These are phyloP conservation scores for Cyberlindnera petersonii DNA, from an alignment of 805 yeast species.

Conservation along the genomic window DNA sequence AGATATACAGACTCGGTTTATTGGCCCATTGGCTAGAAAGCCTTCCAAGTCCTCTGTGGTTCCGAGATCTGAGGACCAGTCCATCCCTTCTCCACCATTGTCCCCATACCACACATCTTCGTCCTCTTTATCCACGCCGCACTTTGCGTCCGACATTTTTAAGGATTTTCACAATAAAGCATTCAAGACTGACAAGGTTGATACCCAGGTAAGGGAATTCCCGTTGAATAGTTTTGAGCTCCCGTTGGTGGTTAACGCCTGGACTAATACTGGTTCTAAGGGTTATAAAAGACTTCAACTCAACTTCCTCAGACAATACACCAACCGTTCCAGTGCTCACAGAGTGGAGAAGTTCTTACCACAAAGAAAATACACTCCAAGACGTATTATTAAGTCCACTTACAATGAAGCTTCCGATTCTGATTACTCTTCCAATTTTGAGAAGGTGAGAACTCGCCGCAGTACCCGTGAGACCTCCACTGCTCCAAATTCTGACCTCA, in stretches of 20 bases:
- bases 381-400: constrained; percentile 18
- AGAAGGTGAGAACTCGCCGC: constrained; percentile 60
- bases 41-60: constrained; percentile 24
- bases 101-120: constrained; percentile 35
- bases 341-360: constrained; percentile 16
- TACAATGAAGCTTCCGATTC: constrained; percentile 30
- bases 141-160: constrained; percentile 17
- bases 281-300: constrained; percentile 47
- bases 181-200: constrained; percentile 8
- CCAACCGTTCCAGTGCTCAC: constrained; percentile 21
- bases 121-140: constrained; percentile 8
- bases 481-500: constrained; percentile 27
- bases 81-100: constrained; percentile 43
- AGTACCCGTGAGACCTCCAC: constrained; percentile 37
- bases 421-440: constrained; percentile 32
- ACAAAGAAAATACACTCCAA: constrained; percentile 26
- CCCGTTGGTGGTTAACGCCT: constrained; percentile 48
- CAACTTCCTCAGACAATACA: constrained; percentile 50
- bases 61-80: constrained; percentile 25
- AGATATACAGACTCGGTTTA: constrained; percentile 11
- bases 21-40: constrained; percentile 23
- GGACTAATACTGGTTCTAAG: constrained; percentile 39
- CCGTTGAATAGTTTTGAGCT: constrained; percentile 46
- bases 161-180: constrained; percentile 18
- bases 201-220: constrained; percentile 33